Base-by-base conservation (phyloP, 768 basidiomycete genomes). In the Russula compacta region DNA sequence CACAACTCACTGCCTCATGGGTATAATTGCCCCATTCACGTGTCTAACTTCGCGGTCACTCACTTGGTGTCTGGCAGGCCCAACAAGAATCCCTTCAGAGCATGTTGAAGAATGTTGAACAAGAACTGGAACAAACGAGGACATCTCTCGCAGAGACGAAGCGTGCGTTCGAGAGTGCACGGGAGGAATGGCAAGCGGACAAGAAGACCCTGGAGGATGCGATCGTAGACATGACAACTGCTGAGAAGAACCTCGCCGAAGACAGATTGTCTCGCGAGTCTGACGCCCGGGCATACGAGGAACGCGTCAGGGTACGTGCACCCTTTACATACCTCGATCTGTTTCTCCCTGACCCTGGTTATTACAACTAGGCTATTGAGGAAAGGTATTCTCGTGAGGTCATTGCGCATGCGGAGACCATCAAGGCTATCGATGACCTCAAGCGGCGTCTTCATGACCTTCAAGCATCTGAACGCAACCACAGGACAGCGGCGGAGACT, bases 181-280 rank as follows among this genome's bases (percentile, higher is more conserved):
- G 87, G 10, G 71, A 75, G 38, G 81, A 83, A 14, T 93, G 89
- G 85, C 71, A 77, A 5, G 83, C 78, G 53, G 92, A 94, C 72
- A 91, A 91, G 79, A 89, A 82, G 77, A 81, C 78, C 0, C 78
- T 94, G 40, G 90, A 94, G 67, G 89, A 84, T 64, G 85, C 88
- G 12, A 89, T 95, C 59, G 82, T 87, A 33, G 89, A 90, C 61
- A 79, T 94, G 73, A 86, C 80, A 58, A 83, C 82, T 2, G 87
- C 87, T 0, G 91, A 90, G 69, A 84, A 81, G 69, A 75, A 77
- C 64, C 81, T 79, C 0, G 84, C 85, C 68, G 85, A 71, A 58
- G 85, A 85, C 69, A 84, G 84, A 38, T 74, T 74, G 4, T 76
- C 79, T 6, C 82, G 85, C 55, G 86, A 87, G 67, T 80, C 77